phyloP scores from a whole-genome alignment of 495 filamentous ascomycete genomes.

The Aspergillus nidulans region DNA sequence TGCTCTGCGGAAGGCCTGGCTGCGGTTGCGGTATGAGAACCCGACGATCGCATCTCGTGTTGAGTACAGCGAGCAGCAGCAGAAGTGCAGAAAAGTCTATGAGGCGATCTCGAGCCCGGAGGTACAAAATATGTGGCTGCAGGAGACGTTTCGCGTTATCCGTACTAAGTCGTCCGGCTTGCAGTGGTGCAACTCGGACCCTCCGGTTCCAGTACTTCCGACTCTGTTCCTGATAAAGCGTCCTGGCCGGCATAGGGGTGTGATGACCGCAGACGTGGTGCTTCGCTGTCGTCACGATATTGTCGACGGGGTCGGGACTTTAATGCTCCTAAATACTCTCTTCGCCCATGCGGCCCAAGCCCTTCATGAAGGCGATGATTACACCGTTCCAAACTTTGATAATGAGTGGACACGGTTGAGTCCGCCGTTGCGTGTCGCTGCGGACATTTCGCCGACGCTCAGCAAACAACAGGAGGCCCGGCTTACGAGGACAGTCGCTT shows the following conservation, averaged over 20 bases:
- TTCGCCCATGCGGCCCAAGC: slow-evolving; percentile 15
- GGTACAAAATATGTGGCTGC: slow-evolving; percentile 29
- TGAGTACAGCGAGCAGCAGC: slow-evolving; percentile 17
- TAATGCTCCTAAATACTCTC: slow-evolving; percentile 32
- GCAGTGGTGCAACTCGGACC: slow-evolving; percentile 41
- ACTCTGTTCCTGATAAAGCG: slow-evolving; percentile 37
- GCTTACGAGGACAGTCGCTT: slow-evolving; percentile 5
- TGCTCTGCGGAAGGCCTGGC: slow-evolving; percentile 38
- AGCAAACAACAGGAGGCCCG: slow-evolving; percentile 8
- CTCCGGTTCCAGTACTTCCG: slow-evolving; percentile 29
- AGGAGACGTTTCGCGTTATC: slow-evolving; percentile 31
- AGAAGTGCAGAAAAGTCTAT: slow-evolving; percentile 39
- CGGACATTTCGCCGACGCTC: slow-evolving; percentile 14
- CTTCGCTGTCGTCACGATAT: slow-evolving; percentile 44
- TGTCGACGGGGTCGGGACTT: slow-evolving; percentile 46
- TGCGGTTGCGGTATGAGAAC: slow-evolving; percentile 34
- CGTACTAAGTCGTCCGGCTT: slow-evolving; percentile 22
- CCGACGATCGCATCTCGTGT: slow-evolving; percentile 41
- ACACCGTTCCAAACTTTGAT: slow-evolving; percentile 12
- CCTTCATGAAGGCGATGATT: slow-evolving; percentile 2
- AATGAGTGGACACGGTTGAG: slow-evolving; percentile 24
- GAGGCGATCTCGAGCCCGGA: slow-evolving; percentile 14
- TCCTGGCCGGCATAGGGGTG: neutral
- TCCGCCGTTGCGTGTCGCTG: slow-evolving; percentile 21
- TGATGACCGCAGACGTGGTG: slow-evolving; percentile 30